Base-by-base conservation (phyloP, 2,329 filamentous ascomycete genomes). In the Alternaria rosae region DNA sequence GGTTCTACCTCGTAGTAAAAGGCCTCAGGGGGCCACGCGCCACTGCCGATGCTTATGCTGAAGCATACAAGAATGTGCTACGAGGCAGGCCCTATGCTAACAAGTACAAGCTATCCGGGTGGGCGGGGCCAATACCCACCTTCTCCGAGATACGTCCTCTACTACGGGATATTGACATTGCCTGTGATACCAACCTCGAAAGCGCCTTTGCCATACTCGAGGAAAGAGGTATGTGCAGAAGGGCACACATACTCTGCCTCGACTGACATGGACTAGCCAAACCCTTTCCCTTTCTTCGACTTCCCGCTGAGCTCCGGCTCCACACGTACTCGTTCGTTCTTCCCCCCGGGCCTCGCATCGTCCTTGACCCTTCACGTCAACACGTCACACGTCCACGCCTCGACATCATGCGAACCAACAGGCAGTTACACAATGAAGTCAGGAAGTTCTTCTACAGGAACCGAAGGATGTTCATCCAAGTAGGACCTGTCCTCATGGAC, bases 251-350 rank as follows among this genome's bases (percentile, higher is more conserved):
- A 15, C 13, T 28, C 20, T 26, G 5, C 15, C 30, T 8, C 26
- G 35, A 13, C 65, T 70, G 21, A 72, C 32, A 25, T 7, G 11
- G 1, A 3, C 9, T 44, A 73, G 72, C 68, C 12, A 57, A 65
- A 17, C 60, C 68, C 2, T 74, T 75, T 38, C 61, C 70, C 3
- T 69, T 76, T 57, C 62, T 72, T 10, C 51, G 44, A 2, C 61
- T 76, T 9, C 72, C 72, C 1, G 60, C 69, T 23, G 72, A 76
- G 52, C 65, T 76, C 10, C 67, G 72, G 2, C 64, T 73, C 3
- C 60, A 69, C 3, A 41, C 72, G 0, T 75, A 72, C 48, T 64
- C 66, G 1, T 55, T 64, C 26, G 35, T 70, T 13, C 38, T 72
- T 5, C 73, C 71, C 12, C 61, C 62, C n/a, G 50, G 64, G 17